Evolutionary conservation across 176 grass and related monocot species (phyloP), one percentile per base, ranked within the genome.

Genomic region (Luzula sylvatica): DNA sequence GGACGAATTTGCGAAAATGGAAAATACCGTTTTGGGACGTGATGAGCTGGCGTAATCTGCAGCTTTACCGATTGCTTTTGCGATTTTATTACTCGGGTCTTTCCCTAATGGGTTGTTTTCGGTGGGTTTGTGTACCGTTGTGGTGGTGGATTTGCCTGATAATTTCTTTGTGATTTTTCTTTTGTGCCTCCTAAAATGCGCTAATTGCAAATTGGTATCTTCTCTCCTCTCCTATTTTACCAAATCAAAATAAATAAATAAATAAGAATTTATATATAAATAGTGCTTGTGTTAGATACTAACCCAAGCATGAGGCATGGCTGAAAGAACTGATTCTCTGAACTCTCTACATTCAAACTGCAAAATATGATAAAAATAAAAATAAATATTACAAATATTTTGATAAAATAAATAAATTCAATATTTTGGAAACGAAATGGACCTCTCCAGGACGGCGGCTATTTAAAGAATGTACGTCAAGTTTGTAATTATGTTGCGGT

Each of bases 291-390:
- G 30, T 4, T 4, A 7, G 30, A 35, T 4, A 35, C 45, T 53
- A 82, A 88, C 90, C 90, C 90, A 96, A 50, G 74, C 74, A 76
- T 96, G 90, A 82, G 92, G 92, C 92, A 96, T 89, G 22, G 78
- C 71, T 3, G 80, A 72, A 58, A 96, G 92, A 65, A 96, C 72
- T 41, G 92, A 89, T 76, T 96, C 85, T 70, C 92, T 89, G 65
- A 96, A 96, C 67, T 96, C 77, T 70, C 84, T 77, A 48, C 92
- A 96, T 74, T 96, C 92, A 59, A 77, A 82, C 92, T 96, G 92
- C 35, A 6, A 11, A 14, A 71, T 3, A 38, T 66, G 55, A 38
- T 3, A 52, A 13, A 14, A 39, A 38, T 23, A 20, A 59, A 27
- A 9, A 43, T 30, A 45, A 26, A 44, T 69, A 25, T 17, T 26